Percentiles rank a stretch among this genome's conserved stretches.
These are phyloP conservation scores for Colletotrichum spinosum DNA, from an alignment of 2,329 filamentous ascomycete species.

Conservation along the genomic window DNA sequence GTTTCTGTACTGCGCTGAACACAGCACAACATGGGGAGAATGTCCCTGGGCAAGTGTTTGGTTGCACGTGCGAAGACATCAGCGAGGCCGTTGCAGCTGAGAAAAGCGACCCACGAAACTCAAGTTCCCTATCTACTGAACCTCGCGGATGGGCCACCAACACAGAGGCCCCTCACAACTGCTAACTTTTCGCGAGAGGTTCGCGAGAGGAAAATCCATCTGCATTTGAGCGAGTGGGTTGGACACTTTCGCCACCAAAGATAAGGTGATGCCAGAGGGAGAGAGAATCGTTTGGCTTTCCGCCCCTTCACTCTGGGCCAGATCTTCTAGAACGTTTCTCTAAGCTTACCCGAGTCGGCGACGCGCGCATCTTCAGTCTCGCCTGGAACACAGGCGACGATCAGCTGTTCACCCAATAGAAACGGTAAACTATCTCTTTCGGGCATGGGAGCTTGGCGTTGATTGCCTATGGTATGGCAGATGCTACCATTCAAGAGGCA, in stretches of 20 bases:
- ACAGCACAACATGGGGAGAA: no score
- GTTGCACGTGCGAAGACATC: no score
- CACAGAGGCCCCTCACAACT: no score
- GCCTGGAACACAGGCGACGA: not conserved
- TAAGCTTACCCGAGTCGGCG: constrained; percentile 20
- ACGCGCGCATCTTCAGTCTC: constrained; percentile 22
- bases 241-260: not conserved
- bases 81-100: no score
- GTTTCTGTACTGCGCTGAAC: not conserved
- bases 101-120: no score
- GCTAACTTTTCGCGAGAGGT: no score
- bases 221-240: not conserved
- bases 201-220: not conserved
- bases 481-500: constrained; percentile 5
- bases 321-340: constrained; percentile 33
- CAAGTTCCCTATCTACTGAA: no score
- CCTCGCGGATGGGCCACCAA: no score
- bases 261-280: constrained; percentile 18
- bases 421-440: not conserved
- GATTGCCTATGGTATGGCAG: constrained; percentile 15
- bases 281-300: constrained; percentile 1
- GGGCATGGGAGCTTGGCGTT: not conserved
- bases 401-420: constrained; percentile 5
- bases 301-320: not conserved
- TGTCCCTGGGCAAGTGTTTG: not conserved